These are phyloP conservation scores for Angophora floribunda DNA, from an alignment of 345 rosid genomes.

Conservation along the genomic window DNA sequence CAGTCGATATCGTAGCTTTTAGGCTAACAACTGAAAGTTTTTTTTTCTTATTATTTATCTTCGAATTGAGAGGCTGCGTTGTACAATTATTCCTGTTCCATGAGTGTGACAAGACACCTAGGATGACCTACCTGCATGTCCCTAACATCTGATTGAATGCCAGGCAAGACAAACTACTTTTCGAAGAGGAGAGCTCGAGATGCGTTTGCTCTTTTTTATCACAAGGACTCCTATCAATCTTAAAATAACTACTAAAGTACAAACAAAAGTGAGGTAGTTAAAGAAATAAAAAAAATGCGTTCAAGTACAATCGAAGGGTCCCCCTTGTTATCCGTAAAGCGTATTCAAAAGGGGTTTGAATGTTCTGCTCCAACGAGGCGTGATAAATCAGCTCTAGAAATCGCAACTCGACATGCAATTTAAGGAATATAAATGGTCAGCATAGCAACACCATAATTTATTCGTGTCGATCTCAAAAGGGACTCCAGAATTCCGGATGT, in stretches of 20 bases:
- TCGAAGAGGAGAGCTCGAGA: neutral
- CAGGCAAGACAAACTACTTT: neutral
- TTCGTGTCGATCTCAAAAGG: neutral
- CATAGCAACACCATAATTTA: neutral
- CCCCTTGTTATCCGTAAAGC: neutral
- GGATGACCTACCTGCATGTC: neutral
- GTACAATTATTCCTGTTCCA: neutral
- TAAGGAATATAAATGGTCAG: neutral
- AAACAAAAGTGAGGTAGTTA: neutral
- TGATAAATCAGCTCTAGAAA: neutral
- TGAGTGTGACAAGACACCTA: neutral
- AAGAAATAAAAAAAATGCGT: neutral
- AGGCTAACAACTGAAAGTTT: neutral
- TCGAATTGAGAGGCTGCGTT: neutral
- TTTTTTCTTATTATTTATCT: neutral
- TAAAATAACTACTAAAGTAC: neutral
- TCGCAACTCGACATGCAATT: neutral
- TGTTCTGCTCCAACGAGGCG: neutral
- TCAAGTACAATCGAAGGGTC: neutral
- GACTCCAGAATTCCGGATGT: neutral
- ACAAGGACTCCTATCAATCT: neutral
- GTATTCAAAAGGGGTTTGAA: neutral
- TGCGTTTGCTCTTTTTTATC: neutral
- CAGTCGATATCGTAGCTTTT: neutral
- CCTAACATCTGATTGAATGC: neutral